phyloP scores from a whole-genome alignment of 176 grass and related monocot genomes.

The Echinochloa phyllopogon region DNA sequence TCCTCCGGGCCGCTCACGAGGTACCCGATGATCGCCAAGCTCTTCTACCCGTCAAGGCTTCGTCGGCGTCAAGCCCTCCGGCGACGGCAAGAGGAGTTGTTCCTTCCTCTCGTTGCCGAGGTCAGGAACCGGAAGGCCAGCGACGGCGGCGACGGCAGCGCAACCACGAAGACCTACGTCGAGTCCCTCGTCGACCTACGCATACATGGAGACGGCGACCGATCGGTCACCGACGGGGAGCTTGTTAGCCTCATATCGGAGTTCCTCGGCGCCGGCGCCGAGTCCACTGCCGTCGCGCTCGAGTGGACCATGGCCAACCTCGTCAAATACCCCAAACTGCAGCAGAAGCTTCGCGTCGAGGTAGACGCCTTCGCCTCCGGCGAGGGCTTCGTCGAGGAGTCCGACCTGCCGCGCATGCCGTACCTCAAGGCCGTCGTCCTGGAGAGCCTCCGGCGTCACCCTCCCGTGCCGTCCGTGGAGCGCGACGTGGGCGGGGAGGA shows the following conservation, averaged over 20 bases:
- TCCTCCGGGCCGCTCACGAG: background rate
- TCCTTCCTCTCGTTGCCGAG: slow-evolving; percentile 45
- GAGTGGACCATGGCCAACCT: slow-evolving; percentile 48
- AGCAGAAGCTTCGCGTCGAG: slow-evolving; percentile 14
- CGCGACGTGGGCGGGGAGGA: background rate
- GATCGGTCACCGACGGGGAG: slow-evolving; percentile 15
- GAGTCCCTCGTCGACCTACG: slow-evolving; percentile 21
- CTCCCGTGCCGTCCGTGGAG: background rate
- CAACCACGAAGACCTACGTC: background rate
- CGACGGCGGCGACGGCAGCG: no score
- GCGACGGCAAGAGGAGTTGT: slow-evolving; percentile 29
- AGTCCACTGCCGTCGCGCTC: background rate
- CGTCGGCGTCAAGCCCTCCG: slow-evolving; percentile 23
- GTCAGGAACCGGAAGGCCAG: background rate
- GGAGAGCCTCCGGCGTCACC: slow-evolving; percentile 36
- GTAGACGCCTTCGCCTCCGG: background rate
- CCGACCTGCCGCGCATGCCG: background rate
- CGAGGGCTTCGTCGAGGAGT: background rate
- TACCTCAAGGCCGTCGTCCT: slow-evolving; percentile 39
- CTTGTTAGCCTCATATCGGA: slow-evolving; percentile 32
- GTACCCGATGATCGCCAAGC: slow-evolving; percentile 12
- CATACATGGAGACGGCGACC: background rate
- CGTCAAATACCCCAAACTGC: slow-evolving; percentile 8
- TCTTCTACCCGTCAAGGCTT: slow-evolving; percentile 26
- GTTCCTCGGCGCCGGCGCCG: background rate